A percentile compares a stretch with the other conserved stretches of the same genome.
Evolutionary conservation across 352 stramenopile genomes (phyloP).

Genomic region (Phytophthora melonis): DNA sequence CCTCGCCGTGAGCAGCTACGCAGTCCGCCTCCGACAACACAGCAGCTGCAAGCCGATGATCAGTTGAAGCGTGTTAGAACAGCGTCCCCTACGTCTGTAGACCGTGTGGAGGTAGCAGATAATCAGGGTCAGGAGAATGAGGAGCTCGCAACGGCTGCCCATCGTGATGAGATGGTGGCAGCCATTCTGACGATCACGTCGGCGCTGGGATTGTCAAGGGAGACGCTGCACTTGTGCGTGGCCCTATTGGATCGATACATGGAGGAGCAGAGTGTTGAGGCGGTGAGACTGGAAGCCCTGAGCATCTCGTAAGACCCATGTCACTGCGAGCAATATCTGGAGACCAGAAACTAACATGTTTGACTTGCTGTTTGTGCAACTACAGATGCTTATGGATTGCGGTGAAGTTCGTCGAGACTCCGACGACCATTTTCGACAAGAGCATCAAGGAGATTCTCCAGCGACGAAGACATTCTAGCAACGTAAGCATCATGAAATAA

Average conservation of each 20-base stretch:
- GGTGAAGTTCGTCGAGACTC: constrained; percentile 77
- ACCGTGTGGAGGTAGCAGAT: constrained; percentile 12
- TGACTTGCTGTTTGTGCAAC: not conserved
- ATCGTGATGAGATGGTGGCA: constrained; percentile 73
- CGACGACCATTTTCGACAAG: constrained; percentile 62
- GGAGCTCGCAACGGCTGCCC: constrained; percentile 39
- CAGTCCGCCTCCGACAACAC: constrained; percentile 20
- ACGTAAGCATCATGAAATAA: constrained; percentile 44
- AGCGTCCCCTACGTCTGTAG: constrained; percentile 33
- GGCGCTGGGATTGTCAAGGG: constrained; percentile 60
- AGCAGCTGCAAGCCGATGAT: constrained; percentile 24
- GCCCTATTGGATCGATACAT: constrained; percentile 67
- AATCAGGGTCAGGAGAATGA: constrained; percentile 20
- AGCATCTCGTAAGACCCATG: constrained; percentile 61
- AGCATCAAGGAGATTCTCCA: constrained; percentile 73
- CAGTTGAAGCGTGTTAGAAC: constrained; percentile 34
- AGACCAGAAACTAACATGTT: constrained; percentile 5
- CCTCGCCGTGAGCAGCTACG: constrained; percentile 20
- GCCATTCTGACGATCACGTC: constrained; percentile 74
- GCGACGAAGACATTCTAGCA: constrained; percentile 62
- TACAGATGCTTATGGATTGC: constrained; percentile 74
- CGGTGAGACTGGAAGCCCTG: constrained; percentile 54
- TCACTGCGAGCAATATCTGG: not conserved
- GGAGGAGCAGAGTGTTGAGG: constrained; percentile 26
- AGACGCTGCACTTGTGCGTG: constrained; percentile 72